phyloP scores from a whole-genome alignment of 257 asterid genomes.

The Primulina eburnea region DNA sequence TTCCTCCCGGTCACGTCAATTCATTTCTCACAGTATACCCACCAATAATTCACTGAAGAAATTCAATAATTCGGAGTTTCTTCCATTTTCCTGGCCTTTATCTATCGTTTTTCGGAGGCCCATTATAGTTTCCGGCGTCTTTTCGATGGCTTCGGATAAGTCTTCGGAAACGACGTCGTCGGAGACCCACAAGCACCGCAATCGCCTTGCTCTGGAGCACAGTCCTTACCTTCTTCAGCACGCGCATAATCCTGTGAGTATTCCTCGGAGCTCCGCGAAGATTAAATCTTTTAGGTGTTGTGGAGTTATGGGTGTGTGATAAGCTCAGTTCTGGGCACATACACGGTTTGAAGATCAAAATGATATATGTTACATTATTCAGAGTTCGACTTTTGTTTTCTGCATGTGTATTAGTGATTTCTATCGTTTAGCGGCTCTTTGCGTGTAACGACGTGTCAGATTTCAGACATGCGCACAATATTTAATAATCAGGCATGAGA shows the following conservation, averaged over 20 bases:
- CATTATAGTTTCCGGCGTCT: constrained; percentile 32
- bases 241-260: constrained; percentile 82
- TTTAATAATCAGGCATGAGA: no score
- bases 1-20: constrained; percentile 35
- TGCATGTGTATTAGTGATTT: no score
- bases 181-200: constrained; percentile 43
- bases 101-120: constrained; percentile 35
- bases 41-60: constrained; percentile 23
- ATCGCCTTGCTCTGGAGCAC: constrained; percentile 82
- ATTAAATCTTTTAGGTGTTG: neutral
- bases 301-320: constrained; percentile 2
- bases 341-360: no score
- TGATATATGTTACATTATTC: no score
- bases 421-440: no score
- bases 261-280: neutral
- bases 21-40: constrained; percentile 20
- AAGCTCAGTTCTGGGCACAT: no score
- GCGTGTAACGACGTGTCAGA: no score
- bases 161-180: constrained; percentile 42
- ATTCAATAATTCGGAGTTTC: constrained; percentile 1
- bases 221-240: constrained; percentile 96
- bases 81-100: constrained; percentile 34
- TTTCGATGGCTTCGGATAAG: constrained; percentile 60
- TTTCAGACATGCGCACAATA: no score
- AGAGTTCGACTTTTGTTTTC: no score